phyloP scores from a whole-genome alignment of 2,329 filamentous ascomycete species.

The Orbilia javanica region DNA sequence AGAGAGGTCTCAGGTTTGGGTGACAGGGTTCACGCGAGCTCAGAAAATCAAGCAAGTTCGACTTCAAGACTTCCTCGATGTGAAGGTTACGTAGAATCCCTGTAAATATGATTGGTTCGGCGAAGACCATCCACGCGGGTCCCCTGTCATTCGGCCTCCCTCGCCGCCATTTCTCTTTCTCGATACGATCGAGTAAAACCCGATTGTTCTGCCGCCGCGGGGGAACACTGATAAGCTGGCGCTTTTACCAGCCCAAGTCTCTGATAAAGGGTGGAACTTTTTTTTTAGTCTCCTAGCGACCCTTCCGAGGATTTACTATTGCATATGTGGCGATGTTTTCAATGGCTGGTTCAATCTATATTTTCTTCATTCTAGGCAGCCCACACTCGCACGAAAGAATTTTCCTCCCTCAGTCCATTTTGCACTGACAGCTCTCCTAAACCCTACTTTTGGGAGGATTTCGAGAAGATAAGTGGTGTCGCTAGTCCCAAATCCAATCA shows the following conservation, averaged over 20 bases:
- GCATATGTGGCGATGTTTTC: slow-evolving; percentile 7
- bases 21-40: slow-evolving; percentile 56
- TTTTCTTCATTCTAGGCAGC: slow-evolving; percentile 14
- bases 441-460: neutral
- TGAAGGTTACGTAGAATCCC: slow-evolving; percentile 23
- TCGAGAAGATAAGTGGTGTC: slow-evolving; percentile 8
- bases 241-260: neutral
- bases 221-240: slow-evolving; percentile 48
- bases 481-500: neutral
- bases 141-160: slow-evolving; percentile 27
- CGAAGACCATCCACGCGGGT: slow-evolving; percentile 53
- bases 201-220: slow-evolving; percentile 34
- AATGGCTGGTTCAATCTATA: neutral
- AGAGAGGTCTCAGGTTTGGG: slow-evolving; percentile 37
- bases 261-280: slow-evolving; percentile 12
- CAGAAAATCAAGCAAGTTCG: slow-evolving; percentile 23
- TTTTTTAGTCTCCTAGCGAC: neutral
- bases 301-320: neutral
- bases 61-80: slow-evolving; percentile 4
- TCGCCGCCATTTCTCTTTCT: slow-evolving; percentile 50
- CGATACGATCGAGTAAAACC: slow-evolving; percentile 57
- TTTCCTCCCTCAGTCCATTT: slow-evolving; percentile 7
- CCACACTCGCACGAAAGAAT: slow-evolving; percentile 16
- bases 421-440: neutral
- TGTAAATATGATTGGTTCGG: slow-evolving; percentile 51